Base-by-base conservation (phyloP, 768 basidiomycete species). In the Fistulinella prunicolor region DNA sequence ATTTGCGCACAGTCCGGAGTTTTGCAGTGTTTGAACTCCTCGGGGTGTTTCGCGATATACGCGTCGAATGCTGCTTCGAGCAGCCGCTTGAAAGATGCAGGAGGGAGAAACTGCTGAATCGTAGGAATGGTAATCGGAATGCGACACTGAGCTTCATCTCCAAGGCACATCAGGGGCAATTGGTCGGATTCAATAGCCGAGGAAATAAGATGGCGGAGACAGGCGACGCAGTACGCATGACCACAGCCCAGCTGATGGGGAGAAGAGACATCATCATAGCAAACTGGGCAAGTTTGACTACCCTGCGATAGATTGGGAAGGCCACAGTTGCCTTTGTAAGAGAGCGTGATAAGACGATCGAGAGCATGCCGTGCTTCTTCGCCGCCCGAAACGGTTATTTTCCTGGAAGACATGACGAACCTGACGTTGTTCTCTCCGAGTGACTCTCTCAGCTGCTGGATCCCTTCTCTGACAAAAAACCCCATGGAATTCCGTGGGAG, bases 1-100 rank as follows among this genome's bases (percentile, higher is more conserved):
- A 89, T 73, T 61, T 88, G 84, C 0, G 70, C 70, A 50, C 89
- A 92, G 59, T 90, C 86, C 0, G 89, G 83, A 0, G 87, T 84
- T 1, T 86, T 89, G 64, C 89, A 92, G 57, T 79, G 85, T 51
- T 78, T 76, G 57, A 84, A 83, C 46, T 87, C 81, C 13, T 71
- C 66, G 0, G 84, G 74, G 36, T 75, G 76, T 9, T 76, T 69
- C 43, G 79, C 77, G 14, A 90, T 69, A 58, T 89, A 72, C 0
- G 75, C 64, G 0, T 77, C 67, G 56, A 83, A 83, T 0, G 85
- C 78, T 0, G 82, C 75, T 29, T 78, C 70, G 3, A 79, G 67
- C 24, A 90, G 49, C 0, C 73, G 68, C 39, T 81, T 74, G 56
- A 87, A 81, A 22, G 83, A 76, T 9, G 62, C 63, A 1, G 73